Conservation (phyloP, 257 asterid species). For the Nicotiana sylvestris region DNA sequence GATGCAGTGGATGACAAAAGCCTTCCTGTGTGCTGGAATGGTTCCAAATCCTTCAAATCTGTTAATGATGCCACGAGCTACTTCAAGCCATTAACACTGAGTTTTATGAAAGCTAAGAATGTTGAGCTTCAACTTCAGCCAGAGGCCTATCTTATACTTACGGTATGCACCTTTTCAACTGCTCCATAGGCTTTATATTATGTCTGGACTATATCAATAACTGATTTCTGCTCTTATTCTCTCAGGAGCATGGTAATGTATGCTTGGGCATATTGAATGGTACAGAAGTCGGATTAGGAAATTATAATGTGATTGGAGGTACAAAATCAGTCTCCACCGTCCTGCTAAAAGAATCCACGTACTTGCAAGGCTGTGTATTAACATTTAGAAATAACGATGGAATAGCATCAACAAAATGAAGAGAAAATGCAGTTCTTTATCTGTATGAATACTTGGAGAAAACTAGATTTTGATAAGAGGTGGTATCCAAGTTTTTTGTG, state of each 20-base stretch:
- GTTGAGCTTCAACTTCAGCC: slow-evolving; percentile 60
- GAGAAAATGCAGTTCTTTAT: background rate
- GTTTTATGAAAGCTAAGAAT: slow-evolving; percentile 40
- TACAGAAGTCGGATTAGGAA: slow-evolving; percentile 60
- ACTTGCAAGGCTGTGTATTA: background rate
- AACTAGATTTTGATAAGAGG: background rate
- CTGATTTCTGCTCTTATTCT: background rate
- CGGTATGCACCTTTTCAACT: slow-evolving; percentile 39
- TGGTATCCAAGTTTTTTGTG: background rate
- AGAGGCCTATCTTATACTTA: slow-evolving; percentile 69
- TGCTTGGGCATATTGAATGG: slow-evolving; percentile 92
- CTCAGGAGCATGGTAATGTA: slow-evolving; percentile 71
- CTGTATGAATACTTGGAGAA: background rate
- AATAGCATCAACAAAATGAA: background rate
- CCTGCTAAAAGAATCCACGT: background rate
- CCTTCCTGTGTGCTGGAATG: slow-evolving; percentile 91
- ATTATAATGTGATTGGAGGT: slow-evolving; percentile 81
- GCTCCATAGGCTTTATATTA: background rate
- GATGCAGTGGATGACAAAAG: slow-evolving; percentile 54
- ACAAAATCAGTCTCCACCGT: background rate
- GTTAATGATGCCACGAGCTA: slow-evolving; percentile 29
- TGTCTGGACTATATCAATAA: background rate
- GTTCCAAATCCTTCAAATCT: slow-evolving; percentile 60
- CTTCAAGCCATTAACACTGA: slow-evolving; percentile 68
- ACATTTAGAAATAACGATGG: background rate